phyloP scores from a whole-genome alignment of 148 eudicot genomes.

The Chenopodium quinoa region DNA sequence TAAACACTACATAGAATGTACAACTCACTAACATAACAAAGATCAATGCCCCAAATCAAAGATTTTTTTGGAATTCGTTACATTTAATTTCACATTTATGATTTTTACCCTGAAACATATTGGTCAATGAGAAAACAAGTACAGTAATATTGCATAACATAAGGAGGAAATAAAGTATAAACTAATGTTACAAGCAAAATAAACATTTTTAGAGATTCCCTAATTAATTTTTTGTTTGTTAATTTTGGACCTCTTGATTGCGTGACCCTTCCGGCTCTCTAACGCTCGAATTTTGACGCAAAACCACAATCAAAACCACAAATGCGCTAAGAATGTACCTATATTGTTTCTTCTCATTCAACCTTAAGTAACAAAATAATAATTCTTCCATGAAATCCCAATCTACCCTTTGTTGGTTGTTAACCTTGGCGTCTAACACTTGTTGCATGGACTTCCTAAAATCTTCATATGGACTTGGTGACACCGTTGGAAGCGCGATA shows the following conservation, averaged over 20 bases:
- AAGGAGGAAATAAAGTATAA: no score
- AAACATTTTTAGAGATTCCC: neutral
- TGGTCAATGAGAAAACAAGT: no score
- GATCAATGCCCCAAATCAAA: no score
- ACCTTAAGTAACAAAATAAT: conserved; percentile 53
- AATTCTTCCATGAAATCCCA: conserved; percentile 83
- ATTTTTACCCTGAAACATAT: no score
- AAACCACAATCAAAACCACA: conserved; percentile 46
- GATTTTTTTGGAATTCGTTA: no score
- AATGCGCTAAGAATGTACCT: conserved; percentile 61
- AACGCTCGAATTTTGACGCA: conserved; percentile 30
- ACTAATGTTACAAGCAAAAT: no score
- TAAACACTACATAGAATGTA: no score
- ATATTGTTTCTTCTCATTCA: conserved; percentile 62
- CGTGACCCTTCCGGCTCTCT: conserved; percentile 17
- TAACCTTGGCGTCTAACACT: conserved; percentile 48
- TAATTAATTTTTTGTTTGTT: no score
- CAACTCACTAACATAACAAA: no score
- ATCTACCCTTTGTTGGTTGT: conserved; percentile 43
- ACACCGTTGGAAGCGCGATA: conserved; percentile 48
- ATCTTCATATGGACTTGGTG: conserved; percentile 58
- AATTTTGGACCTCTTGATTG: neutral
- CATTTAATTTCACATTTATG: no score
- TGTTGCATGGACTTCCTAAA: conserved; percentile 67
- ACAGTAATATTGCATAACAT: no score